A percentile compares a stretch with the other conserved stretches of the same genome.
Conservation (phyloP, 192 early-diverging fungal species). For the Backusella circina region DNA sequence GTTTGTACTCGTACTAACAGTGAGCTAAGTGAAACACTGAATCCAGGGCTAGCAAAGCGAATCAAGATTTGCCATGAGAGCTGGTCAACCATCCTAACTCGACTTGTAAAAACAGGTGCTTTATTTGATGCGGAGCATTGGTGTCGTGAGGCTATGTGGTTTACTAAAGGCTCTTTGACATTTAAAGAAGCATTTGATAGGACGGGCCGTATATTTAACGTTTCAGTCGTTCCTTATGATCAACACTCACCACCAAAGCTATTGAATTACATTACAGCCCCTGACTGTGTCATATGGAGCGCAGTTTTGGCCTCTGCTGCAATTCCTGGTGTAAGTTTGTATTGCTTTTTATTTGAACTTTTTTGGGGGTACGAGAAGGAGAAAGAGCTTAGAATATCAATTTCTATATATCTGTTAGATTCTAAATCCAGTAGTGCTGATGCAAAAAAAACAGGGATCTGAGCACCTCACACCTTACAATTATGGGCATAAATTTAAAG, state of each 20-base stretch:
- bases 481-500: conserved; percentile 76
- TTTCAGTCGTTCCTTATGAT: conserved; percentile 73
- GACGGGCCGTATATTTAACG: conserved; percentile 86
- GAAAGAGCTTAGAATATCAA: neutral
- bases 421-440: conserved; percentile 75
- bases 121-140: conserved; percentile 60
- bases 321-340: conserved; percentile 59
- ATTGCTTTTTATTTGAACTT: neutral
- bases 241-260: conserved; percentile 72
- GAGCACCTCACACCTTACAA: conserved; percentile 64
- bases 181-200: conserved; percentile 86
- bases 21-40: conserved; percentile 52
- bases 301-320: conserved; percentile 81
- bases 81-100: conserved; percentile 30
- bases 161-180: conserved; percentile 74
- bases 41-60: conserved; percentile 42
- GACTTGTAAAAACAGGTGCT: conserved; percentile 44
- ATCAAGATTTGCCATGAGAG: conserved; percentile 53
- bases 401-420: conserved; percentile 30
- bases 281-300: conserved; percentile 82
- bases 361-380: neutral
- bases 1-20: conserved; percentile 68
- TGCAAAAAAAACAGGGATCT: conserved; percentile 57
- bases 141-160: conserved; percentile 61
- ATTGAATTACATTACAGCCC: conserved; percentile 85